phyloP scores from a whole-genome alignment of 116 monocot species.

The Trichopus zeylanicus region DNA sequence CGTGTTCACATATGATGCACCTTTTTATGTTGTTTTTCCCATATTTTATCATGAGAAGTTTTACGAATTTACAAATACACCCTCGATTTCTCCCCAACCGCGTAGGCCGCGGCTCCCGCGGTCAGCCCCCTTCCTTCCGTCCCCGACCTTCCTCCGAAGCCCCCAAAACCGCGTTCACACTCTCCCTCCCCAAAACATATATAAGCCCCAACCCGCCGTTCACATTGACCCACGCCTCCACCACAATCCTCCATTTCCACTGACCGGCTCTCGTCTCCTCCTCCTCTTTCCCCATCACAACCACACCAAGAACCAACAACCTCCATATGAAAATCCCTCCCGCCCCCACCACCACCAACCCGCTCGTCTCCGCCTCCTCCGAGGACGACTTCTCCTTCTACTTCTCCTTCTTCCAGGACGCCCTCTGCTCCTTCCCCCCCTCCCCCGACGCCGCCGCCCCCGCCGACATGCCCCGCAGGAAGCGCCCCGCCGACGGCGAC shows the following conservation, averaged over 20 bases:
- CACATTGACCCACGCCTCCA: background rate
- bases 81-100: background rate
- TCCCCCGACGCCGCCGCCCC: background rate
- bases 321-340: slow-evolving; percentile 24
- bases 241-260: too few relatives aligned
- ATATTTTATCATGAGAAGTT: too few relatives aligned
- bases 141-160: background rate
- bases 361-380: background rate
- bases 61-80: too few relatives aligned
- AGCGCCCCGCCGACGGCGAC: slow-evolving; percentile 2
- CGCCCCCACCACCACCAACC: background rate
- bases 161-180: background rate
- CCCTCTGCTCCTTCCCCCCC: slow-evolving; percentile 3
- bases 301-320: background rate
- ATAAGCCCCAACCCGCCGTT: background rate
- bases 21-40: too few relatives aligned
- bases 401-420: slow-evolving; percentile 48
- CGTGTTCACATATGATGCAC: too few relatives aligned
- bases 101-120: background rate
- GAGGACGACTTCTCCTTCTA: slow-evolving; percentile 47
- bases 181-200: background rate
- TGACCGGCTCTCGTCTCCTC: too few relatives aligned
- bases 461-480: slow-evolving; percentile 22
- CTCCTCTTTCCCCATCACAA: too few relatives aligned
- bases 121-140: background rate